A percentile compares a stretch with the other conserved stretches of the same genome.
These are phyloP conservation scores for Malania oleifera DNA, from an alignment of 164 flowering plant species.

Conservation along the genomic window DNA sequence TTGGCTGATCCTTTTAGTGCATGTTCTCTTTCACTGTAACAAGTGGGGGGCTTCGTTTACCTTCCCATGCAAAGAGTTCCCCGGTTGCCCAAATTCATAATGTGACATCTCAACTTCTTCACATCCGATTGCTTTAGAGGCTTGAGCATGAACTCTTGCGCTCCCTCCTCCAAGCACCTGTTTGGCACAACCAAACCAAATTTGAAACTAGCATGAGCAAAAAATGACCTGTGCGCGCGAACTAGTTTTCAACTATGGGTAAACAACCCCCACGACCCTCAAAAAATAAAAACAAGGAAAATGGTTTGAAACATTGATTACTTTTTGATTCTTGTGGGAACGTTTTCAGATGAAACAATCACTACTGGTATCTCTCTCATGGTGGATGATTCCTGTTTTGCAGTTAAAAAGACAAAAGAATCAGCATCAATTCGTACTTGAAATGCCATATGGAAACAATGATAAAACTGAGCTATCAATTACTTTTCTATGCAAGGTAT, in stretches of 20 bases:
- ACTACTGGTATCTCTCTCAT: constrained; percentile 77
- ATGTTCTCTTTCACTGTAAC: no score
- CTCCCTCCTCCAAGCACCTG: constrained; percentile 78
- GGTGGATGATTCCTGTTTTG: constrained; percentile 57
- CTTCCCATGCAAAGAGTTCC: no score
- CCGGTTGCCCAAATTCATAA: no score
- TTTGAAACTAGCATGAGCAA: not conserved
- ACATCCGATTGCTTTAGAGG: constrained; percentile 64
- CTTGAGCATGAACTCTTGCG: constrained; percentile 63
- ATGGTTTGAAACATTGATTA: constrained; percentile 10
- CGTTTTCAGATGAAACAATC: constrained; percentile 78
- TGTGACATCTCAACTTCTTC: constrained; percentile 28
- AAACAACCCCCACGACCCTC: no score
- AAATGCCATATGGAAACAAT: not conserved
- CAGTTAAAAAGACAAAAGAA: not conserved
- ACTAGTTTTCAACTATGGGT: no score
- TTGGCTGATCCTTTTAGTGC: no score
- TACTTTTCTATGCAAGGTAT: not conserved
- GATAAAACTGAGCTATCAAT: no score
- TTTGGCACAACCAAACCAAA: not conserved
- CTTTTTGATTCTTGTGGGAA: constrained; percentile 60
- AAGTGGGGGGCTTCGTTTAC: no score
- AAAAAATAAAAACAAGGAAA: not conserved
- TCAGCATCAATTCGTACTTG: not conserved
- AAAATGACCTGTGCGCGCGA: not conserved